Conservation (phyloP, 148 eudicot genomes). For the Silene conica region DNA sequence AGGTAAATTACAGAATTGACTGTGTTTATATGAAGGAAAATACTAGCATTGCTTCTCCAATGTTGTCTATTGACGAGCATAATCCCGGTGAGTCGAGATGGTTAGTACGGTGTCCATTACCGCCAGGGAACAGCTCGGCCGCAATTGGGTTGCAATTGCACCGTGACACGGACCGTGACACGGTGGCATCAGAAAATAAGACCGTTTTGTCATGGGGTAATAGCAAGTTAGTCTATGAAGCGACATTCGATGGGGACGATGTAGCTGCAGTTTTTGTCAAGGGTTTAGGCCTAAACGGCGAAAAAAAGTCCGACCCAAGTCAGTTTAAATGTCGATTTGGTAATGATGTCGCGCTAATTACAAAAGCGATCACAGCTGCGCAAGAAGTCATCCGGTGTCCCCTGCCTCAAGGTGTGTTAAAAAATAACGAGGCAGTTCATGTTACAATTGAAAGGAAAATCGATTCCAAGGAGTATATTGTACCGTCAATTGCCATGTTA, state of each 20-base stretch:
- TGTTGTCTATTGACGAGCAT: conserved; percentile 55
- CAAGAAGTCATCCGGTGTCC: conserved; percentile 86
- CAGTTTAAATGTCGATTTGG: conserved; percentile 63
- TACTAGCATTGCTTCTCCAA: conserved; percentile 22
- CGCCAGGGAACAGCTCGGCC: conserved; percentile 44
- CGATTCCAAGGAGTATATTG: conserved; percentile 9
- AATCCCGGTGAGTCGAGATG: conserved; percentile 30
- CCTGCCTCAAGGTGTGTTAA: conserved; percentile 42
- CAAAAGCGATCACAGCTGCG: conserved; percentile 67
- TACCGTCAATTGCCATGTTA: conserved; percentile 80
- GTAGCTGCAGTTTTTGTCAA: conserved; percentile 67
- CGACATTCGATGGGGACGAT: conserved; percentile 49
- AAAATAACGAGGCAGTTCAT: conserved; percentile 31
- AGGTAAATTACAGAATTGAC: conserved; percentile 23
- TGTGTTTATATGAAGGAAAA: conserved; percentile 44
- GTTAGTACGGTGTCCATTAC: conserved; percentile 71
- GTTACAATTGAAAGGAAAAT: conserved; percentile 37
- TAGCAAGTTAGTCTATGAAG: conserved; percentile 50
- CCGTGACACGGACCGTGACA: conserved; percentile 7
- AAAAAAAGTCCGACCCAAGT: conserved; percentile 52
- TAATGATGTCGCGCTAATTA: conserved; percentile 19
- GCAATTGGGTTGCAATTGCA: conserved; percentile 34
- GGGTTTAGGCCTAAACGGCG: conserved; percentile 70
- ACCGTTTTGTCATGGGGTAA: conserved; percentile 51
- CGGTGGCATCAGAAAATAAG: conserved; percentile 8